Base-by-base conservation (phyloP, 805 yeast species). In the Ogataea trehaloabstinens region DNA sequence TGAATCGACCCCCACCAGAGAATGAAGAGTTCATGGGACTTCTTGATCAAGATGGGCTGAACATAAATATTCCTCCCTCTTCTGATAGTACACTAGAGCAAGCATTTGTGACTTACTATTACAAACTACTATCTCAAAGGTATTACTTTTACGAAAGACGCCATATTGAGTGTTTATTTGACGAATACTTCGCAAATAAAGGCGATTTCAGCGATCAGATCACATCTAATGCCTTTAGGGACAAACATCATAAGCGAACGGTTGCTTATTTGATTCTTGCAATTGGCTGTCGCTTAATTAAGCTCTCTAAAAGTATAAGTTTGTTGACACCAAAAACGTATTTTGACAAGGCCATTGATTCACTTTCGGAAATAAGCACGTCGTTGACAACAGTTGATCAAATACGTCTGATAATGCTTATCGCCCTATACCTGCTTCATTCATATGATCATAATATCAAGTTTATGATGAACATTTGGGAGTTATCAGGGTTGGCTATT, bases 391-490 rank as follows among this genome's bases (percentile, higher is more conserved):
- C 35, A 6, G 30, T 45, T 11, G 46, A 44, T 28, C 51, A 46
- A 24, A 46, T 46, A 8, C 37, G 51, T 3, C 12, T 46, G 20
- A 38, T 45, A 10, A 46, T 46, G 51, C 28, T 38, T 19, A 40
- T 46, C 15, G 38, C 49, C 10, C 19, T 46, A n/a, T 46, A 44
- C 34, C 27, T 46, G 24, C 37, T 46, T 5, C 45, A 44, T 28
- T 46, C 49, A 4, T 46, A 46, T 31, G 51, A 46, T 16, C 41
- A 44, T 17, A 38, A 40, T 34, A 35, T 37, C 22, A 31, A 28
- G 22, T 46, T 44, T 37, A 41, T 39, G n/a, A 41, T 45, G 37
- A 46, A 46, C 17, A 46, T 46, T 16, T 46, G 51, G 51, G 51
- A 43, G 34, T 37, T 46, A 3, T 30, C 51, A 6, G 51, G 51